Conservation (phyloP, 2,329 filamentous ascomycete genomes). For the Aspergillus ochraceus region DNA sequence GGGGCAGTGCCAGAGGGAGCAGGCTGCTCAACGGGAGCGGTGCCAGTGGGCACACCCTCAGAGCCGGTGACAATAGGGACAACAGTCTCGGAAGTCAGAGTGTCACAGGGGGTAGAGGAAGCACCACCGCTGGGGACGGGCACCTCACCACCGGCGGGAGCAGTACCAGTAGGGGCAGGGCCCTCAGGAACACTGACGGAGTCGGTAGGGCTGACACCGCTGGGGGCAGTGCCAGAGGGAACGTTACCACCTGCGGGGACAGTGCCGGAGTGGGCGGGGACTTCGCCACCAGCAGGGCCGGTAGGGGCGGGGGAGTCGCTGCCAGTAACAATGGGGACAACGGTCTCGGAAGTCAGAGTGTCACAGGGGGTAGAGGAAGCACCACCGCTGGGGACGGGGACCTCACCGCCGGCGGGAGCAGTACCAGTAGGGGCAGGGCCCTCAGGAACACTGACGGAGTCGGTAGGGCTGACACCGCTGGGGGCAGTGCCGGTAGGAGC, state of each 20-base stretch:
- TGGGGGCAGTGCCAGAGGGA: constrained; percentile 3
- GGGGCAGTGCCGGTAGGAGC: constrained; percentile 11
- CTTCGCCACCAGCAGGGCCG: constrained; percentile 12
- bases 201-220: too few relatives aligned
- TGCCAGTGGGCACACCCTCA: neutral
- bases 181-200: too few relatives aligned
- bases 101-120: constrained; percentile 11
- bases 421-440: constrained; percentile 5
- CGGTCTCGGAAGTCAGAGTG: constrained; percentile 11
- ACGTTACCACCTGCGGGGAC: neutral
- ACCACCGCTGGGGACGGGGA: neutral
- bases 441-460: neutral
- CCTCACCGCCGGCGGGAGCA: neutral
- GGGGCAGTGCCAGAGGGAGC: constrained; percentile 3
- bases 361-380: constrained; percentile 9
- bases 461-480: constrained; percentile 3
- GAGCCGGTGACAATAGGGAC: constrained; percentile 6
- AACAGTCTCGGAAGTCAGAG: constrained; percentile 10
- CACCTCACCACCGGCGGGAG: neutral
- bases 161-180: constrained; percentile 5
- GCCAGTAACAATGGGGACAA: constrained; percentile 7
- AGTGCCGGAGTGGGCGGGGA: neutral
- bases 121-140: neutral
- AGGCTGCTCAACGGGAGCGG: constrained; percentile 12
- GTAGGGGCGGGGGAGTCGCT: constrained; percentile 6